A percentile compares a stretch with the other conserved stretches of the same genome.
These are phyloP conservation scores for Rutstroemia sp. DNA, from an alignment of 2,329 filamentous ascomycete species.

Conservation along the genomic window DNA sequence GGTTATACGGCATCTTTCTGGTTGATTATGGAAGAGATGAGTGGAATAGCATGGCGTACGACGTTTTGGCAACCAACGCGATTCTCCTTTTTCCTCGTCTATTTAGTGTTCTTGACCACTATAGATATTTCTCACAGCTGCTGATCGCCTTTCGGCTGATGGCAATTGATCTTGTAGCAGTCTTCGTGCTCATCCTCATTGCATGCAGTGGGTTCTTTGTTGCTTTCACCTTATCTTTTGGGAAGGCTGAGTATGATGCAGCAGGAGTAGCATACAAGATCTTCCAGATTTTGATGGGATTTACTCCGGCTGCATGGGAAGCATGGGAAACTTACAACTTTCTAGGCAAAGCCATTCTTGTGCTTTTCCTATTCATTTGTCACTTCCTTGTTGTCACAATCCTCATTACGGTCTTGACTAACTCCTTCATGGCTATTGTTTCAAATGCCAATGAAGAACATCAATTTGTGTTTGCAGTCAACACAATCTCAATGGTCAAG, in stretches of 20 bases:
- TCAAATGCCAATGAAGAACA: conserved; percentile 92
- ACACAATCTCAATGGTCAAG: conserved; percentile 96
- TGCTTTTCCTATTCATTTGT: conserved; percentile 83
- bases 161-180: conserved; percentile 80
- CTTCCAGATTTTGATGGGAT: conserved; percentile 93
- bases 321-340: conserved; percentile 69
- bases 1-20: conserved; percentile 79
- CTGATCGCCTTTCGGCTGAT: conserved; percentile 92
- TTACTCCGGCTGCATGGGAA: conserved; percentile 91
- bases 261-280: conserved; percentile 78
- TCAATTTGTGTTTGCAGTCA: conserved; percentile 88
- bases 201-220: conserved; percentile 93
- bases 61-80: conserved; percentile 86
- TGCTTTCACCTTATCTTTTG: conserved; percentile 79
- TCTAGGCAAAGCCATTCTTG: conserved; percentile 68
- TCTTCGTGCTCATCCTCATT: conserved; percentile 77
- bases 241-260: conserved; percentile 60
- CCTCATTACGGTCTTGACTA: conserved; percentile 89
- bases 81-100: conserved; percentile 84
- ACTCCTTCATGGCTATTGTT: conserved; percentile 92
- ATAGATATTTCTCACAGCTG: conserved; percentile 91
- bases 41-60: conserved; percentile 81
- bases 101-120: conserved; percentile 90
- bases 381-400: conserved; percentile 95
- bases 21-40: conserved; percentile 60